These are phyloP conservation scores for Dryadomyces quercivorus DNA, from an alignment of 2,329 filamentous ascomycete genomes.

Conservation along the genomic window DNA sequence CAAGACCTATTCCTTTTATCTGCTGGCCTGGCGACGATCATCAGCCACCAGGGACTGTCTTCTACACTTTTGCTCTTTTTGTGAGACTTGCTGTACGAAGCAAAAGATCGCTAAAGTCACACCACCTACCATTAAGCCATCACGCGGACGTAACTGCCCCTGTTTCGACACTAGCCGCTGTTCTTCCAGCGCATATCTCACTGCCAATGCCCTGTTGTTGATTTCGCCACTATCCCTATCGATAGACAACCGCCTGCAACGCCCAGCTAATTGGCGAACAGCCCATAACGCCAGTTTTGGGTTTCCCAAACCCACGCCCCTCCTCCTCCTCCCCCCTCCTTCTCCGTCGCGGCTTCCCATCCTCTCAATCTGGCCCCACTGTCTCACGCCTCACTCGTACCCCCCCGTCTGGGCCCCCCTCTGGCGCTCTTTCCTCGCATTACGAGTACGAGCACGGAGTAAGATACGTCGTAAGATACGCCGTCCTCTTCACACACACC, in stretches of 20 bases:
- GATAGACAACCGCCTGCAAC: neutral
- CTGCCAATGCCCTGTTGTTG: neutral
- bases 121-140: neutral
- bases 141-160: neutral
- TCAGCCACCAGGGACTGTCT: neutral
- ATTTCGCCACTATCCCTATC: constrained; percentile 1
- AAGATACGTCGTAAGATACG: constrained; percentile 1
- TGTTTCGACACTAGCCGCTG: neutral
- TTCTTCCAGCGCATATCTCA: neutral
- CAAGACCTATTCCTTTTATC: neutral
- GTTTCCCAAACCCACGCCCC: neutral
- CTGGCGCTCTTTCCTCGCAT: neutral
- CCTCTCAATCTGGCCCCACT: neutral
- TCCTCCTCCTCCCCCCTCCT: neutral
- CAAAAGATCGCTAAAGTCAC: neutral
- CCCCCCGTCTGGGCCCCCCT: neutral
- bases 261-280: neutral
- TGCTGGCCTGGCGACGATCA: neutral
- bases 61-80: neutral
- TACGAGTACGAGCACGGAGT: neutral
- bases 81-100: neutral
- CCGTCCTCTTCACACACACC: neutral
- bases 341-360: constrained; percentile 2
- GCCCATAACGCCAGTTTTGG: neutral
- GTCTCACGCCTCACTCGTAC: constrained; percentile 1